Base-by-base conservation (phyloP, 306 rosid genomes). In the Benincasa hispida region DNA sequence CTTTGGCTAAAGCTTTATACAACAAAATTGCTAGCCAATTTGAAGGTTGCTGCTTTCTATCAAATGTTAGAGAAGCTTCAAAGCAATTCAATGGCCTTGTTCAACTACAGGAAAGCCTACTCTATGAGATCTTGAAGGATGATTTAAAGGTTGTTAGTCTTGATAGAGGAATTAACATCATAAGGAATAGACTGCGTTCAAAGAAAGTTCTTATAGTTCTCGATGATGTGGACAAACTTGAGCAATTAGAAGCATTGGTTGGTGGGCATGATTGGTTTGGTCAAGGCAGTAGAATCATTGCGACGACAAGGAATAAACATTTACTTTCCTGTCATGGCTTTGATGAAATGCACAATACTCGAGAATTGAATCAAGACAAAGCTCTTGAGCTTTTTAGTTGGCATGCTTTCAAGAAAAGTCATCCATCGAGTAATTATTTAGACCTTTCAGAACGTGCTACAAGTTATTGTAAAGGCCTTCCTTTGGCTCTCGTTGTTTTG, bases 401-500 rank as follows among this genome's bases (percentile, higher is more conserved):
- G 86, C 78, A 85, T 67, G 74, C 88, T 8, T 87, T 84, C 18
- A 11, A 61, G 7, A 13, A 27, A 24, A 5, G 6, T 5, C 48
- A n/a, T 1, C 83, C 81, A 6, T 6, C 5, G 3, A 37, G 76
- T 27, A 78, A 27, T 17, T 87, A 75, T 53, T 0, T 0, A 25
- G 56, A 58, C 4, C 76, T 83, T 10, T 55, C 85, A 1, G 41
- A 32, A 69, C 27, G 34, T 1, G 83, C 75, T 1, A 48, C 76
- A 32, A 4, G 59, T 41, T 83, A 81, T 17, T 79, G 80, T 75
- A 67, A 77, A 4, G 88, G 87, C 4, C 11, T 73, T 2, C 90
- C 88, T 2, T 41, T 87, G 5, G 90, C 88, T 45, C 84, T 85
- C 50, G 65, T 80, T 60, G 81, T 77, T 3, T 48, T 77, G 77